Evolutionary conservation across 2,329 filamentous ascomycete species (phyloP).

Genomic region (Penicillium griseofulvum): DNA sequence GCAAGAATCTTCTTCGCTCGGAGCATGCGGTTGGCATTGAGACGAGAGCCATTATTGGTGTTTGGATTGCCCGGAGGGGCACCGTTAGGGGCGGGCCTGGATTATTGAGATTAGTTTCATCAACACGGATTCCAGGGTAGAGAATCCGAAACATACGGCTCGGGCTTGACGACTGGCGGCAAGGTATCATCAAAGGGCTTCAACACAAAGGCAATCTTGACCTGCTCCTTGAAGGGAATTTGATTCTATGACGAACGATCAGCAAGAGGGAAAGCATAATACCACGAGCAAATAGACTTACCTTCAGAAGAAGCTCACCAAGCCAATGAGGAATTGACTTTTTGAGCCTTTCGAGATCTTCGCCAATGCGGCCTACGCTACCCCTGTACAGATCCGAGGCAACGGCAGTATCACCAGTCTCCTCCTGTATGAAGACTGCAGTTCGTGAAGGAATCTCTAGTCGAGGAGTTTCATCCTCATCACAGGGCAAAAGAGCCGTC

Average conservation of each 20-base stretch:
- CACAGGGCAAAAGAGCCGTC: conserved; percentile 44
- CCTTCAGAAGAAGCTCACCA: conserved; percentile 75
- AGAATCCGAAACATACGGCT: conserved; percentile 53
- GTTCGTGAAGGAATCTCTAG: conserved; percentile 50
- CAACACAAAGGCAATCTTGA: conserved; percentile 93
- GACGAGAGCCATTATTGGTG: conserved; percentile 66
- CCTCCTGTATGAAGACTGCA: conserved; percentile 64
- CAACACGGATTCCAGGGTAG: not conserved
- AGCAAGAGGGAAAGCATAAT: not conserved
- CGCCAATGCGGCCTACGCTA: conserved; percentile 72
- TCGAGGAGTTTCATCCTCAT: conserved; percentile 46
- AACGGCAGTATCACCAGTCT: conserved; percentile 60
- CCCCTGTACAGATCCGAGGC: conserved; percentile 87
- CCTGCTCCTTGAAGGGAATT: conserved; percentile 80
- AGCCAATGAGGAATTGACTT: conserved; percentile 88
- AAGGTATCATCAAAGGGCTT: conserved; percentile 75
- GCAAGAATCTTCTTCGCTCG: conserved; percentile 89
- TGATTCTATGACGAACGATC: conserved; percentile 57
- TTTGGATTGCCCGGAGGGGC: conserved; percentile 15
- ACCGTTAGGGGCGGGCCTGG: conserved; percentile 24
- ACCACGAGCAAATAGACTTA: conserved; percentile 36
- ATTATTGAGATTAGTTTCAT: not conserved
- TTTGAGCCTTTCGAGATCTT: conserved; percentile 79
- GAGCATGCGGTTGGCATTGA: conserved; percentile 97
- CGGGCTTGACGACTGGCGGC: conserved; percentile 69